Conservation (phyloP, 805 yeast genomes). For the Yarrowia sp. region DNA sequence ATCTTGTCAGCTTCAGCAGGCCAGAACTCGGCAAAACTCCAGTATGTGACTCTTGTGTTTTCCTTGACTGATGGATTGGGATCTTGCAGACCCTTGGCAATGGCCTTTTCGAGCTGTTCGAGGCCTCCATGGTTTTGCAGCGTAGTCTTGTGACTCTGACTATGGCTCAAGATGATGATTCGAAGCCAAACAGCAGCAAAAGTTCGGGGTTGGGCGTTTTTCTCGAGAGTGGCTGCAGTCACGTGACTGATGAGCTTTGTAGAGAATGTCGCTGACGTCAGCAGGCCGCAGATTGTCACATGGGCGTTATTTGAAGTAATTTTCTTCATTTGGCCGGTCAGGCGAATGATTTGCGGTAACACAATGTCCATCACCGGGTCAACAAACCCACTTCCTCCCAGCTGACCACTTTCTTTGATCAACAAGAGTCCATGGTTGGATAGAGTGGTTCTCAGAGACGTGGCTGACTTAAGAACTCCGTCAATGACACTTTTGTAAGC, state of each 20-base stretch:
- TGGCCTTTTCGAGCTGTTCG: conserved; percentile 58
- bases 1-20: conserved; percentile 59
- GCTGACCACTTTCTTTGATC: conserved; percentile 62
- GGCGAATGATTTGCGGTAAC: conserved; percentile 57
- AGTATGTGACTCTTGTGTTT: conserved; percentile 71
- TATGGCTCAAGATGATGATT: conserved; percentile 58
- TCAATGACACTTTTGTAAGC: conserved; percentile 58
- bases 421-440: conserved; percentile 77
- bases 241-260: conserved; percentile 60
- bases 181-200: conserved; percentile 76
- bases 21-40: conserved; percentile 67
- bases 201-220: conserved; percentile 72
- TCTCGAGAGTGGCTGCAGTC: conserved; percentile 64
- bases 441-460: conserved; percentile 84
- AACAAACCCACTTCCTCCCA: conserved; percentile 43
- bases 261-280: conserved; percentile 62
- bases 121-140: conserved; percentile 49
- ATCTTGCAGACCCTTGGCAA: conserved; percentile 71
- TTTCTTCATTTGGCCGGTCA: conserved; percentile 67
- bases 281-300: conserved; percentile 56
- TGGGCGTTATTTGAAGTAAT: conserved; percentile 63
- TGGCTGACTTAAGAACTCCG: conserved; percentile 67
- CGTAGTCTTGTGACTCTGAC: conserved; percentile 48
- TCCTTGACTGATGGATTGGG: conserved; percentile 84
- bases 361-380: conserved; percentile 58